A percentile compares a stretch with the other conserved stretches of the same genome.
Evolutionary conservation across 2,329 filamentous ascomycete species (phyloP).

Genomic region (Berkeleyomyces rouxiae): DNA sequence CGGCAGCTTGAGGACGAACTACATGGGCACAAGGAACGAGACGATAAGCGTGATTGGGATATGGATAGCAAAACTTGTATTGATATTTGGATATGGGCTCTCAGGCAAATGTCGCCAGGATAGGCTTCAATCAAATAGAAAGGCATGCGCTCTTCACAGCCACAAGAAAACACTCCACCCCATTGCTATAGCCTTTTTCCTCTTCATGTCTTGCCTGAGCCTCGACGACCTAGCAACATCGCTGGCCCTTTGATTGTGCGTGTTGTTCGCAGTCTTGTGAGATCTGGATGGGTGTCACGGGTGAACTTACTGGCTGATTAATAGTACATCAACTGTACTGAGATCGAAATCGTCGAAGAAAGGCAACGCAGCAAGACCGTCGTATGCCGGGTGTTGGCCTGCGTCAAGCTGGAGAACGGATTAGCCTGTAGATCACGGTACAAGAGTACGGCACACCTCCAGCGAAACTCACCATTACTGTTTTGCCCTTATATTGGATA

Average conservation of each 20-base stretch:
- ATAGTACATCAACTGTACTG: conserved; percentile 87
- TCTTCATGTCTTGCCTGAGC: not conserved
- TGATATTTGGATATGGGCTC: conserved; percentile 8
- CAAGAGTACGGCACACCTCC: not conserved
- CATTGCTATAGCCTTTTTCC: not conserved
- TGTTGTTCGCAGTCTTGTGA: not conserved
- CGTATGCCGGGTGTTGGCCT: conserved; percentile 90
- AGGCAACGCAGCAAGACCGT: conserved; percentile 79
- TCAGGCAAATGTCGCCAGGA: conserved; percentile 2
- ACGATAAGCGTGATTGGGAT: not conserved
- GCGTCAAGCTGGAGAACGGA: conserved; percentile 59
- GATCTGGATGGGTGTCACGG: conserved; percentile 1
- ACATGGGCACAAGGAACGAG: conserved; percentile 6
- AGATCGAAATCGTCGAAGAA: conserved; percentile 99
- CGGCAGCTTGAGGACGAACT: not conserved
- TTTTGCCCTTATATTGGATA: conserved; percentile 97
- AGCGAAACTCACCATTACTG: conserved; percentile 61
- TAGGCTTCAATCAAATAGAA: conserved; percentile 6
- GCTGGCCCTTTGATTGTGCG: not conserved
- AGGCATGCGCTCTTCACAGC: not conserved
- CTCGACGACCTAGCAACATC: not conserved
- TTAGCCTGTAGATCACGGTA: conserved; percentile 14
- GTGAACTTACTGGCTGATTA: conserved; percentile 92
- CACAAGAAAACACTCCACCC: not conserved
- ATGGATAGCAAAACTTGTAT: conserved; percentile 6